A percentile compares a stretch with the other conserved stretches of the same genome.
phyloP scores from a whole-genome alignment of 345 rosid genomes.

The Eucalyptus fibrosa region DNA sequence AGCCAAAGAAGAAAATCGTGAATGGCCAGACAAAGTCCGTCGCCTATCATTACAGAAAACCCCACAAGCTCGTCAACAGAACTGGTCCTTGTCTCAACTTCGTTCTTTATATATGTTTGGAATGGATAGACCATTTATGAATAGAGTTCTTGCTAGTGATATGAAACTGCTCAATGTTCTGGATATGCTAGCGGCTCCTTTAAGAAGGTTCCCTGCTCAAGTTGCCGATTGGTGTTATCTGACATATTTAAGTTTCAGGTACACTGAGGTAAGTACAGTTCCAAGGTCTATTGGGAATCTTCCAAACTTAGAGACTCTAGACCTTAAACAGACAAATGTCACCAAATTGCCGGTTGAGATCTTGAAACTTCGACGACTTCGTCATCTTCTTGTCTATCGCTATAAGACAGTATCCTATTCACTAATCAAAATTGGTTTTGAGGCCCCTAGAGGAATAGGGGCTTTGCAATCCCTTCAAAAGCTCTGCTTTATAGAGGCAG shows the following conservation, averaged over 20 bases:
- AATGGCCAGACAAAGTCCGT: neutral
- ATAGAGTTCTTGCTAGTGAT: neutral
- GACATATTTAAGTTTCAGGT: conserved; percentile 20
- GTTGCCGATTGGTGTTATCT: conserved; percentile 4
- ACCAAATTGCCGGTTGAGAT: conserved; percentile 14
- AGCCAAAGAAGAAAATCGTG: neutral
- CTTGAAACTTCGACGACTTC: conserved; percentile 12
- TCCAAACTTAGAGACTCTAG: conserved; percentile 24
- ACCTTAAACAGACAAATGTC: conserved; percentile 22
- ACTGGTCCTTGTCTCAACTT: neutral
- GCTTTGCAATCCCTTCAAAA: neutral
- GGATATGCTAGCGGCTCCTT: neutral
- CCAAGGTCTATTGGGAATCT: conserved; percentile 22
- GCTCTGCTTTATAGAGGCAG: neutral
- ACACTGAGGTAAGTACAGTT: conserved; percentile 7
- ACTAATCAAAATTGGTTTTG: conserved; percentile 7
- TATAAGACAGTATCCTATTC: too few relatives aligned
- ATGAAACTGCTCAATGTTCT: neutral
- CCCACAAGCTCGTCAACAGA: fast-evolving
- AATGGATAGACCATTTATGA: neutral
- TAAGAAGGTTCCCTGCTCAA: conserved; percentile 9
- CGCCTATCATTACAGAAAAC: neutral
- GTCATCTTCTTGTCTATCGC: conserved; percentile 15
- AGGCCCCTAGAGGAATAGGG: conserved; percentile 5
- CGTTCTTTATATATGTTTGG: conserved; percentile 22